Evolutionary conservation across 352 stramenopile species (phyloP).

Genomic region (Phytopythium kandeliae): DNA sequence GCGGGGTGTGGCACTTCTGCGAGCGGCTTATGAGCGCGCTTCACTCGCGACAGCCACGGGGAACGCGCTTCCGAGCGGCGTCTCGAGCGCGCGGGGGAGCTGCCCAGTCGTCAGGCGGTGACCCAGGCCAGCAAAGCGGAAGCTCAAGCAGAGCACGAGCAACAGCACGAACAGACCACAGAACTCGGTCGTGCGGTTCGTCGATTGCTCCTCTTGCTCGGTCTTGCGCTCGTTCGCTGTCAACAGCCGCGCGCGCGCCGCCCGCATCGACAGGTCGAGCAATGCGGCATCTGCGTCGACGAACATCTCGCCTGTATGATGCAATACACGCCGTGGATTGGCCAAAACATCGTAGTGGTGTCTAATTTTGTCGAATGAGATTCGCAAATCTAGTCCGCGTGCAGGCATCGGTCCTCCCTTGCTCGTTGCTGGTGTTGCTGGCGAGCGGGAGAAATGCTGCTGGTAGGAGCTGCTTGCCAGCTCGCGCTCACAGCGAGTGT

Average conservation of each 20-base stretch:
- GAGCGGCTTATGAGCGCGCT: constrained; percentile 61
- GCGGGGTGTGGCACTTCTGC: constrained; percentile 65
- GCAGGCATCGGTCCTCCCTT: no score
- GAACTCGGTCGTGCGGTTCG: constrained; percentile 64
- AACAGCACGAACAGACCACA: constrained; percentile 65
- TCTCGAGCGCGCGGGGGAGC: constrained; percentile 12
- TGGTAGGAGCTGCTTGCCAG: no score
- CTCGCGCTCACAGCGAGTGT: no score
- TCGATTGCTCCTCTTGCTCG: constrained; percentile 56
- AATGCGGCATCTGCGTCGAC: constrained; percentile 3
- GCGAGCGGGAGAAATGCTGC: no score
- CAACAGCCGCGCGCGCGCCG: constrained; percentile 49
- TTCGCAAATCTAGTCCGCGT: no score
- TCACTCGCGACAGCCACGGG: constrained; percentile 43
- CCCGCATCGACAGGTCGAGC: constrained; percentile 46
- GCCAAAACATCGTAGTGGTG: no score
- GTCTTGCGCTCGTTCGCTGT: constrained; percentile 66
- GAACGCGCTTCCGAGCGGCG: constrained; percentile 51
- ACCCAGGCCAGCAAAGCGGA: constrained; percentile 49
- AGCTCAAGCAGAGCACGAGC: constrained; percentile 55
- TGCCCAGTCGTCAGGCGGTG: constrained; percentile 23
- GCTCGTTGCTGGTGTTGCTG: neutral
- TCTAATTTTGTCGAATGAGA: no score
- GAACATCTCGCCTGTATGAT: no score
- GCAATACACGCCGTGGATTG: no score